These are phyloP conservation scores for Nevesoporus exiguus DNA, from an alignment of 768 basidiomycete species.

Conservation along the genomic window DNA sequence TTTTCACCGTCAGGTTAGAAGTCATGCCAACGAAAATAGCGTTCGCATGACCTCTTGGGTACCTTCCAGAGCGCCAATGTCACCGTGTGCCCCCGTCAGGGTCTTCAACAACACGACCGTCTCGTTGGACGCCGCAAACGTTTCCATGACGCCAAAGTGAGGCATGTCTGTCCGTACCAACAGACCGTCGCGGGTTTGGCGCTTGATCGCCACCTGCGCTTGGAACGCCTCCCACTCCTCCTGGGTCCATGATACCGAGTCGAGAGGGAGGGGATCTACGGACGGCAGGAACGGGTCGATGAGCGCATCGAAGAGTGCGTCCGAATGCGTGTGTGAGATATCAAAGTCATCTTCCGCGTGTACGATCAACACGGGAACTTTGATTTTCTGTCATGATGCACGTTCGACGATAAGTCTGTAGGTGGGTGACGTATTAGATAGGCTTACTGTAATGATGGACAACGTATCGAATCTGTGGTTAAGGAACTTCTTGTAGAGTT, in stretches of 20 bases:
- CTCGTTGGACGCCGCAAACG: slow-evolving; percentile 44
- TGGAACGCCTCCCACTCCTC: slow-evolving; percentile 47
- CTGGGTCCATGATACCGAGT: slow-evolving; percentile 26
- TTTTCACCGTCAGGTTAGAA: not conserved
- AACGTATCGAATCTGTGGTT: slow-evolving; percentile 62
- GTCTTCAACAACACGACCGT: slow-evolving; percentile 59
- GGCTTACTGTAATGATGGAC: slow-evolving; percentile 53
- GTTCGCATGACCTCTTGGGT: slow-evolving; percentile 58
- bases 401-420: not conserved
- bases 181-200: slow-evolving; percentile 39
- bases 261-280: slow-evolving; percentile 35
- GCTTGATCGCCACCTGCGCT: slow-evolving; percentile 39
- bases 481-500: slow-evolving; percentile 51
- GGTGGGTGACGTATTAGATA: not conserved
- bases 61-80: slow-evolving; percentile 59
- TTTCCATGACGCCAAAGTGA: slow-evolving; percentile 50
- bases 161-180: slow-evolving; percentile 45
- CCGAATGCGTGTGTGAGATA: slow-evolving; percentile 69
- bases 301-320: slow-evolving; percentile 62
- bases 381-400: slow-evolving; percentile 52
- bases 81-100: slow-evolving; percentile 54
- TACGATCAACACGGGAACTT: slow-evolving; percentile 64
- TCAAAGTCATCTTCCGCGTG: slow-evolving; percentile 76
- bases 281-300: slow-evolving; percentile 60
- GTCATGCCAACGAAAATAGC: slow-evolving; percentile 23